These are phyloP conservation scores for Hysterium pulicare DNA, from an alignment of 2,329 filamentous ascomycete genomes.

Conservation along the genomic window DNA sequence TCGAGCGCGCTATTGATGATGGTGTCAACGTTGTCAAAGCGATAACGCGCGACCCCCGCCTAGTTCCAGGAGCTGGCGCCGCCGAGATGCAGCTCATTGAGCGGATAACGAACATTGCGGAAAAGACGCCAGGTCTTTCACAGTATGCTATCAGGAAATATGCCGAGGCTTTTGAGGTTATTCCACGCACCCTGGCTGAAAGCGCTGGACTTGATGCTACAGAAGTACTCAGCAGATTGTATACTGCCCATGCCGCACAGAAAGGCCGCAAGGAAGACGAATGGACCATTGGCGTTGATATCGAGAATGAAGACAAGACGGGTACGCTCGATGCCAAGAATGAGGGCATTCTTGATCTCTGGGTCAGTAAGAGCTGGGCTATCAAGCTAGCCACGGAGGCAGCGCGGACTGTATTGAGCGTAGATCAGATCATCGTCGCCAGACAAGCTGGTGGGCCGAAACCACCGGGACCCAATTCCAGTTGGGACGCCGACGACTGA, in stretches of 20 bases:
- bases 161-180: constrained; percentile 95
- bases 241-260: constrained; percentile 77
- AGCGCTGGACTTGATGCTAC: constrained; percentile 94
- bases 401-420: constrained; percentile 86
- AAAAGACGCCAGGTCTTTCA: constrained; percentile 86
- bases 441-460: constrained; percentile 96
- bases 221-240: constrained; percentile 88
- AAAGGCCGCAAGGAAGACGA: constrained; percentile 60
- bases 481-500: constrained; percentile 70
- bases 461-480: constrained; percentile 85
- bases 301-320: constrained; percentile 79
- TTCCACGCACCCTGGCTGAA: constrained; percentile 90
- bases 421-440: constrained; percentile 98
- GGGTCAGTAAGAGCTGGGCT: constrained; percentile 92
- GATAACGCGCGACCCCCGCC: constrained; percentile 85
- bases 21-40: constrained; percentile 99
- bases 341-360: constrained; percentile 85
- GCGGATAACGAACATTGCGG: constrained; percentile 83
- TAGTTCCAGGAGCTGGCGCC: constrained; percentile 91
- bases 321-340: constrained; percentile 84
- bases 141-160: constrained; percentile 98
- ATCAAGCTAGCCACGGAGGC: constrained; percentile 96
- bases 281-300: constrained; percentile 90
- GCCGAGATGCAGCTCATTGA: constrained; percentile 93
- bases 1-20: constrained; percentile 95